These are phyloP conservation scores for Fusarium sp. DNA, from an alignment of 2,329 filamentous ascomycete genomes.

Conservation along the genomic window DNA sequence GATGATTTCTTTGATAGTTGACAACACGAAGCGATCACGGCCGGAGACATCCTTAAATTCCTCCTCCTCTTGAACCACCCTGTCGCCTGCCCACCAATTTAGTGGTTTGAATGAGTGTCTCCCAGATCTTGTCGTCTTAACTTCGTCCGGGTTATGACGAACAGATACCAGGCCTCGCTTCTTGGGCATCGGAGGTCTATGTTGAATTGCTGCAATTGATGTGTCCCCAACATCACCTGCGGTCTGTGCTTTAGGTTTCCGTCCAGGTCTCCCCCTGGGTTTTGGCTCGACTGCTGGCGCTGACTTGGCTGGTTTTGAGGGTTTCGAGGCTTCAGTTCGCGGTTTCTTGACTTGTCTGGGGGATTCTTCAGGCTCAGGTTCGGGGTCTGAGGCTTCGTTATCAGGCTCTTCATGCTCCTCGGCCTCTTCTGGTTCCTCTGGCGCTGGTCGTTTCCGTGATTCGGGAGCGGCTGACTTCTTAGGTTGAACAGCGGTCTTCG, in stretches of 20 bases:
- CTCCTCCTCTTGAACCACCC: conserved; percentile 74
- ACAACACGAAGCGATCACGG: conserved; percentile 65
- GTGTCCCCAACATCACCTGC: conserved; percentile 55
- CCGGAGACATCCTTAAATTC: conserved; percentile 61
- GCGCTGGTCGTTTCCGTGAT: conserved; percentile 33
- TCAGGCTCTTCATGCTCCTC: conserved; percentile 35
- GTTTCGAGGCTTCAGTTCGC: conserved; percentile 39
- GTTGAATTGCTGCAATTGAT: conserved; percentile 60
- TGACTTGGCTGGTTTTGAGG: conserved; percentile 36
- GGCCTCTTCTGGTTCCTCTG: conserved; percentile 23
- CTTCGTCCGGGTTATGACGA: conserved; percentile 60
- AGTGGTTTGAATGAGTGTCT: conserved; percentile 82
- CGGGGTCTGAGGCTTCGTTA: conserved; percentile 33
- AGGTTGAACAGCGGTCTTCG: conserved; percentile 20
- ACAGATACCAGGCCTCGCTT: conserved; percentile 64
- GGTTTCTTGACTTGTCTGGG: conserved; percentile 42
- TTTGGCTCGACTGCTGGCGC: conserved; percentile 37
- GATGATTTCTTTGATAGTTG: conserved; percentile 80
- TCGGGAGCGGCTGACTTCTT: conserved; percentile 21
- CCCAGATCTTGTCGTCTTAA: conserved; percentile 76
- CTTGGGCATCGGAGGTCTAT: conserved; percentile 66
- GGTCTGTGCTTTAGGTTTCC: conserved; percentile 38
- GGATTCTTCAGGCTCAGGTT: conserved; percentile 39
- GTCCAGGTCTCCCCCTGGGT: conserved; percentile 39
- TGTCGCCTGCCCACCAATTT: conserved; percentile 88